Conservation (phyloP, 345 rosid genomes). For the Brassica carinata region DNA sequence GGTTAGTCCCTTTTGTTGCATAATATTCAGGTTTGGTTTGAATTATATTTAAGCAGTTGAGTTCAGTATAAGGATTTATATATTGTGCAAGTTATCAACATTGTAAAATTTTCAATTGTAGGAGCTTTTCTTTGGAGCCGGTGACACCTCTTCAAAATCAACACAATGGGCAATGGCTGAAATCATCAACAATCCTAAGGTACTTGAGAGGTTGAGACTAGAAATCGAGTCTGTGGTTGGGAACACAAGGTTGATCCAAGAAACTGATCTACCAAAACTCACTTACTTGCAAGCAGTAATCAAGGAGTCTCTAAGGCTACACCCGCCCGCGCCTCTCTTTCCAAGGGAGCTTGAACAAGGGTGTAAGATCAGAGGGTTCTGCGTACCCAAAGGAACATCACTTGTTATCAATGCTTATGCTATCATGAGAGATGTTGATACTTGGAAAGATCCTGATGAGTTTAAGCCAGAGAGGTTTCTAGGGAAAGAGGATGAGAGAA, state of each 20-base stretch:
- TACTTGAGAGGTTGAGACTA: constrained; percentile 1
- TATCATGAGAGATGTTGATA: not conserved
- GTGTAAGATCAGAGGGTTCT: not conserved
- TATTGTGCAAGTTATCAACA: no score
- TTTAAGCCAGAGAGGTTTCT: constrained; percentile 16
- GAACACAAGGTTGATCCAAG: constrained; percentile 15
- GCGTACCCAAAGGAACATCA: constrained; percentile 7
- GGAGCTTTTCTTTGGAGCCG: constrained; percentile 39
- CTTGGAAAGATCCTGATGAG: constrained; percentile 15
- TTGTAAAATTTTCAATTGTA: not conserved
- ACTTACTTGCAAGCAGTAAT: constrained; percentile 25
- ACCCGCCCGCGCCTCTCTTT: not conserved
- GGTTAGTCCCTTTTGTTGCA: no score
- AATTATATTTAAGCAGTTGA: no score
- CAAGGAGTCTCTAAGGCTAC: constrained; percentile 30
- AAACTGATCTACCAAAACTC: constrained; percentile 10
- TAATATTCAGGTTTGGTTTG: no score
- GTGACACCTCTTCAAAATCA: constrained; percentile 10
- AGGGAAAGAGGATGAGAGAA: not conserved
- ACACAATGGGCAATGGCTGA: constrained; percentile 12
- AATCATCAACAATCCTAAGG: constrained; percentile 6
- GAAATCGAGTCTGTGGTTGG: constrained; percentile 33
- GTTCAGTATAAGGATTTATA: no score
- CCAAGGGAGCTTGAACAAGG: not conserved
- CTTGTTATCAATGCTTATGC: constrained; percentile 4